A percentile compares a stretch with the other conserved stretches of the same genome.
These are phyloP conservation scores for Penicillium paneum DNA, from an alignment of 2,329 filamentous ascomycete species.

Conservation along the genomic window DNA sequence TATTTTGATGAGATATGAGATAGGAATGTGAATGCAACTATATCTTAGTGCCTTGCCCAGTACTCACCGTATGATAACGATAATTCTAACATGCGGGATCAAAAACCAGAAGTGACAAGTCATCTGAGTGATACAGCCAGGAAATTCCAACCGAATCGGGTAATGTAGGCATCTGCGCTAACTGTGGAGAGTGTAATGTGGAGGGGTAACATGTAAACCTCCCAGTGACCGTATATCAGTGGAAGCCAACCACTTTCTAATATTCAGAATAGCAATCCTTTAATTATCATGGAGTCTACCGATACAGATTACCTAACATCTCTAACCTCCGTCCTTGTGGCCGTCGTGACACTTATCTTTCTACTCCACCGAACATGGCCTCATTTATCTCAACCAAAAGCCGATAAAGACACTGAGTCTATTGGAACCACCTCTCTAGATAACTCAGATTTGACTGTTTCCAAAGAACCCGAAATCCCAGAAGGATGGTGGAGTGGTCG, in stretches of 20 bases:
- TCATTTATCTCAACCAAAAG: conserved; percentile 3
- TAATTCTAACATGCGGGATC: not conserved
- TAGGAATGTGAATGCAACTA: not conserved
- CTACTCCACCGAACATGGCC: conserved; percentile 13
- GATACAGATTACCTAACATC: conserved; percentile 9
- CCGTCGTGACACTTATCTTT: conserved; percentile 13
- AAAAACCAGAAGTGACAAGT: not conserved
- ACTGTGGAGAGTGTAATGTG: conserved; percentile 17
- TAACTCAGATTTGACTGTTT: conserved; percentile 19
- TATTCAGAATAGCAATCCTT: not conserved
- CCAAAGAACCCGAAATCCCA: conserved; percentile 44
- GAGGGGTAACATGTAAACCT: conserved; percentile 6
- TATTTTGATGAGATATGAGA: not conserved
- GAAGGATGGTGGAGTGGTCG: conserved; percentile 39
- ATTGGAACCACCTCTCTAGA: not conserved
- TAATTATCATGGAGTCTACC: conserved; percentile 15
- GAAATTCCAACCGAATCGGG: conserved; percentile 28
- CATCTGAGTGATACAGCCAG: conserved; percentile 6
- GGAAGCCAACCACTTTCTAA: not conserved
- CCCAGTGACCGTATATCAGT: conserved; percentile 16
- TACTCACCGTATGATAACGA: not conserved
- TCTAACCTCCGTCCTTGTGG: conserved; percentile 14
- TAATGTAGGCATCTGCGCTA: conserved; percentile 10
- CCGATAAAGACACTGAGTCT: not conserved
- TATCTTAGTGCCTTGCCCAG: not conserved